These are phyloP conservation scores for Plasmodium inui DNA, from an alignment of 169 alveolate species.

Conservation along the genomic window DNA sequence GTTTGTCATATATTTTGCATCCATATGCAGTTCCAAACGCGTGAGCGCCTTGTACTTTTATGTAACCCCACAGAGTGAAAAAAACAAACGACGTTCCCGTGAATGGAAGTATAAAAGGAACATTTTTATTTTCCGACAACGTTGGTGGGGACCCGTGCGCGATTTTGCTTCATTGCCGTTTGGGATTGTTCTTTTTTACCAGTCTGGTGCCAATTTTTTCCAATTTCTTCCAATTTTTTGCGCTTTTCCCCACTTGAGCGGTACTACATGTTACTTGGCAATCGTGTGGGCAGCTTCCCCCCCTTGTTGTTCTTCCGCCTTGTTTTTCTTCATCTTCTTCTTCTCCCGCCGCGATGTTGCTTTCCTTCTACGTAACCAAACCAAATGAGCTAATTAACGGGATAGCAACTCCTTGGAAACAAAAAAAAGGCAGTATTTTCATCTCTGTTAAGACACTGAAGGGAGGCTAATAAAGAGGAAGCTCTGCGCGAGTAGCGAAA, in stretches of 20 bases:
- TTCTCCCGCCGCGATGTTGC: not conserved
- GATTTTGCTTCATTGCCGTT: not conserved
- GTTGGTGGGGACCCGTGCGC: not conserved
- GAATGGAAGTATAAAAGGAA: not conserved
- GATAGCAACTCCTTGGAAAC: not conserved
- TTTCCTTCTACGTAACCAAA: not conserved
- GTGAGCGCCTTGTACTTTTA: not conserved
- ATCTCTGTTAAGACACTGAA: not conserved
- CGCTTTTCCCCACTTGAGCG: not conserved
- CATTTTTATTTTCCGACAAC: not conserved
- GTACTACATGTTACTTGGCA: not conserved
- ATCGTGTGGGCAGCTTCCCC: not conserved
- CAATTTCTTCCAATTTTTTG: not conserved
- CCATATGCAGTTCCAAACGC: not conserved
- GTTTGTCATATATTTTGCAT: not conserved
- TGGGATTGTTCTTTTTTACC: not conserved
- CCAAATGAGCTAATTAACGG: conserved; percentile 5
- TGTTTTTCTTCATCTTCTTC: not conserved
- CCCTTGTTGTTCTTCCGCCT: not conserved
- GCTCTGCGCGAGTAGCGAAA: not conserved
- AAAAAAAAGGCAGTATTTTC: not conserved
- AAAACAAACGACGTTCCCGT: not conserved
- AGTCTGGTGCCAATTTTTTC: not conserved
- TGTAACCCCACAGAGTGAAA: not conserved
- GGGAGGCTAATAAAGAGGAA: not conserved